Evolutionary conservation across 1,139 yeast species (phyloP).

Genomic region (Ogataea hybrid): DNA sequence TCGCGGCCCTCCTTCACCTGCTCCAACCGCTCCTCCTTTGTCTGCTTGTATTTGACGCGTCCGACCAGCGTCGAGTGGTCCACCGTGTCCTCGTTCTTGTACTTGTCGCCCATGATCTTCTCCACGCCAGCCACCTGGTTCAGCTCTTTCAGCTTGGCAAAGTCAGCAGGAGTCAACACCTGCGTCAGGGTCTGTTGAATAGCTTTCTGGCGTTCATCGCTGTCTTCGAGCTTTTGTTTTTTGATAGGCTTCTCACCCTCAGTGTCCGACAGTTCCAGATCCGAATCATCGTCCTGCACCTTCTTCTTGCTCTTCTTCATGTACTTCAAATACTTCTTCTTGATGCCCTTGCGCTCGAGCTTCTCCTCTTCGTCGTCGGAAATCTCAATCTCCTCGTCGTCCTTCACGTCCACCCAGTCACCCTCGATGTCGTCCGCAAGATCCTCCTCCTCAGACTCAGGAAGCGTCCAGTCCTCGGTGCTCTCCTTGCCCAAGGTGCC

Average conservation of each 20-base stretch:
- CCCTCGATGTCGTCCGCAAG: slow-evolving; percentile 56
- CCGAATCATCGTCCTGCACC: slow-evolving; percentile 41
- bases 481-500: slow-evolving; percentile 43
- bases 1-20: slow-evolving; percentile 88
- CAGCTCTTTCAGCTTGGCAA: slow-evolving; percentile 89
- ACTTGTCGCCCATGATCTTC: slow-evolving; percentile 53
- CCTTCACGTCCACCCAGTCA: slow-evolving; percentile 59
- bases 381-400: slow-evolving; percentile 58
- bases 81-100: slow-evolving; percentile 72
- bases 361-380: slow-evolving; percentile 43
- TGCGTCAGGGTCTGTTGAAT: slow-evolving; percentile 66
- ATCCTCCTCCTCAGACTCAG: slow-evolving; percentile 38
- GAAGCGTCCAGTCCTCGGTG: slow-evolving; percentile 47
- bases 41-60: slow-evolving; percentile 77
- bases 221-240: slow-evolving; percentile 28
- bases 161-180: slow-evolving; percentile 95
- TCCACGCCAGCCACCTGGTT: slow-evolving; percentile 81
- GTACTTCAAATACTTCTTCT: slow-evolving; percentile 32
- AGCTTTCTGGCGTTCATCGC: slow-evolving; percentile 41
- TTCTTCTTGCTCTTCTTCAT: slow-evolving; percentile 28
- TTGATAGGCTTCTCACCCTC: slow-evolving; percentile 34
- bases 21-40: slow-evolving; percentile 87
- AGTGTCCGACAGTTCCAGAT: slow-evolving; percentile 40
- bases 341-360: slow-evolving; percentile 40
- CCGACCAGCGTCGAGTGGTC: slow-evolving; percentile 83